Base-by-base conservation (phyloP, 108 stramenopile genomes). In the Nannochloropsis granulata region DNA sequence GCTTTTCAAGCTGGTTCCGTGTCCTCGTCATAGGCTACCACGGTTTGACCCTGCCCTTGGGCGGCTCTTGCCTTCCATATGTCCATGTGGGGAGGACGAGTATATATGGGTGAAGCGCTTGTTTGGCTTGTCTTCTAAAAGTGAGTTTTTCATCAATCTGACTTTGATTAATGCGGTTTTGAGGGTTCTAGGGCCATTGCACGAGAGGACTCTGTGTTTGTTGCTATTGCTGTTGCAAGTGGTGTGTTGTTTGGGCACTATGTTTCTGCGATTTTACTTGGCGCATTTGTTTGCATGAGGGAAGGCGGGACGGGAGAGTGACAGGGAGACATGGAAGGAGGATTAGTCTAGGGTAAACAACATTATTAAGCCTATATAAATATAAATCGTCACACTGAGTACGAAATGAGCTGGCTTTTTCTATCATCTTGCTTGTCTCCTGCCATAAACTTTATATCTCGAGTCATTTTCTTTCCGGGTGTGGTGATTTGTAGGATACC, bases 1-100 rank as follows among this genome's bases (percentile, higher is more conserved):
- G 91, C 85, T 99, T 24, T 96, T 98, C 90, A 95, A 95, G 86
- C 25, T 98, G 12, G 90, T 97, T 12, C 96, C 95, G 0, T 98
- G 97, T 88, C 98, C 98, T 1, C 85, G 97, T 42, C 98, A 99
- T 85, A 92, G 98, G 80, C 90, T 99, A 79, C 98, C 98, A 21
- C 91, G 85, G 78, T 94, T 94, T 85, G 91, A 97, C 88, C 84
- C 94, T 23, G 44, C 84, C 13, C 95, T 93, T 44, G 94, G 92
- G 13, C 80, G 90, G 78, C 93, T 97, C 90, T 86, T 93, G 23
- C 94, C 94, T 8, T 97, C 95, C 21, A 93, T 89, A 14, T 94
- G 96, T 83, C 86, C 89, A 43, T 90, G 80, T 44, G 23, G 23
- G 43, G 3, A 14, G 12, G 81, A 46, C 26, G 82, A 79, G 83